Conservation (phyloP, 139 green algal genomes). For the Chlorella ohadii region DNA sequence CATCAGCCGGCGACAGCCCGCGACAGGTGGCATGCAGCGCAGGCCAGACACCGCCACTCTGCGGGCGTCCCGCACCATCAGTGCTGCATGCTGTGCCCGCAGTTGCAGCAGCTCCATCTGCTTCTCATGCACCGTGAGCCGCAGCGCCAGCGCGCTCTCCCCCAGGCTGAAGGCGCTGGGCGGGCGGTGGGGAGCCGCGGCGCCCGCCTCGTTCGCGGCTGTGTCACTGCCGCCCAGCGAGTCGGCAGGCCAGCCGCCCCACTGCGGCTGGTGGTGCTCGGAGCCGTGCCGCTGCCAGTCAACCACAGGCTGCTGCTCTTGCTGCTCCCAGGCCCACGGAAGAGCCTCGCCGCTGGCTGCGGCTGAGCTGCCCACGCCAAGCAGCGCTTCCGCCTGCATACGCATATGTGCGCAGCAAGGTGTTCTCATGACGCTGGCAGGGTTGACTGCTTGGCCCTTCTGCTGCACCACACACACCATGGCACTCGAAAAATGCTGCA, state of each 20-base stretch:
- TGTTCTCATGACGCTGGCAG: too few species aligned
- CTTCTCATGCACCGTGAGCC: constrained; percentile 28
- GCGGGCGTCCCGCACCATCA: not conserved
- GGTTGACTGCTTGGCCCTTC: too few species aligned
- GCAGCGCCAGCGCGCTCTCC: constrained; percentile 1
- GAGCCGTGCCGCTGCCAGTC: too few species aligned
- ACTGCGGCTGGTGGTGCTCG: not conserved
- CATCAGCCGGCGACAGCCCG: not conserved
- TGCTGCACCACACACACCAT: too few species aligned
- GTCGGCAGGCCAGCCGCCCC: not conserved
- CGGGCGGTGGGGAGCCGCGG: too few species aligned
- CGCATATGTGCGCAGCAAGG: too few species aligned
- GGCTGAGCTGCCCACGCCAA: too few species aligned
- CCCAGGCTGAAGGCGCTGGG: not conserved
- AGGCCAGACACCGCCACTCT: not conserved
- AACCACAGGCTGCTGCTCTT: too few species aligned
- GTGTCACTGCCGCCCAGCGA: not conserved
- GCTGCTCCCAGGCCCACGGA: too few species aligned
- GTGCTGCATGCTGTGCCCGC: not conserved
- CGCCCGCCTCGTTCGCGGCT: not conserved
- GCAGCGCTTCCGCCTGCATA: too few species aligned
- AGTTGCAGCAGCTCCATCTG: constrained; percentile 27
- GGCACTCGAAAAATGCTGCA: too few species aligned
- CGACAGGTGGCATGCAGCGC: not conserved
- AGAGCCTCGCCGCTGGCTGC: too few species aligned